A percentile compares a stretch with the other conserved stretches of the same genome.
Conservation (phyloP, 306 rosid species). For the Canavalia gladiata region DNA sequence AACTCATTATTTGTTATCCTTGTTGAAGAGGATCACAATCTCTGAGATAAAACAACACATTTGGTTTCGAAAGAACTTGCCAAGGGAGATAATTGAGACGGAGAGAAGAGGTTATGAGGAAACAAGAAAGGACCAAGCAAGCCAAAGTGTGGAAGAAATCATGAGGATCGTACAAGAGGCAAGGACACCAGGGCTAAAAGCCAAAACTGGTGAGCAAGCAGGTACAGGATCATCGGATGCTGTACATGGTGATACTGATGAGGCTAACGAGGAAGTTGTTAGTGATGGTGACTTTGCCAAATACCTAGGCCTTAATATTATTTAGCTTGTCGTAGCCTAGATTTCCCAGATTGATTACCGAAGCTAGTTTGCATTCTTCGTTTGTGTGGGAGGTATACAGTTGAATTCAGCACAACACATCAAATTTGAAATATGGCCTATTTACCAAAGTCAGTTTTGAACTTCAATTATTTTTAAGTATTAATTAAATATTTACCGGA, state of each 20-base stretch:
- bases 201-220: slow-evolving; percentile 38
- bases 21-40: slow-evolving; percentile 73
- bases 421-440: not conserved
- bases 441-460: not conserved
- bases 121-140: slow-evolving; percentile 51
- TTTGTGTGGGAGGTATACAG: not conserved
- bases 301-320: slow-evolving; percentile 9
- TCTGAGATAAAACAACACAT: slow-evolving; percentile 85
- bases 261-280: slow-evolving; percentile 64
- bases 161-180: slow-evolving; percentile 75
- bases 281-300: slow-evolving; percentile 52
- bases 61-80: slow-evolving; percentile 82
- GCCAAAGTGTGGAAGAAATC: slow-evolving; percentile 78
- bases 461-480: not conserved
- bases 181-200: slow-evolving; percentile 55
- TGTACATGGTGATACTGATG: slow-evolving; percentile 53
- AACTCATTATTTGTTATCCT: not conserved
- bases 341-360: not conserved
- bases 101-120: slow-evolving; percentile 57
- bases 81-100: slow-evolving; percentile 68
- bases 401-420: not conserved
- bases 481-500: not conserved
- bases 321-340: not conserved
- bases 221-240: slow-evolving; percentile 51
- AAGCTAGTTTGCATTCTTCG: not conserved